These are phyloP conservation scores for Malus hybrid DNA, from an alignment of 331 rosid species.

Conservation along the genomic window DNA sequence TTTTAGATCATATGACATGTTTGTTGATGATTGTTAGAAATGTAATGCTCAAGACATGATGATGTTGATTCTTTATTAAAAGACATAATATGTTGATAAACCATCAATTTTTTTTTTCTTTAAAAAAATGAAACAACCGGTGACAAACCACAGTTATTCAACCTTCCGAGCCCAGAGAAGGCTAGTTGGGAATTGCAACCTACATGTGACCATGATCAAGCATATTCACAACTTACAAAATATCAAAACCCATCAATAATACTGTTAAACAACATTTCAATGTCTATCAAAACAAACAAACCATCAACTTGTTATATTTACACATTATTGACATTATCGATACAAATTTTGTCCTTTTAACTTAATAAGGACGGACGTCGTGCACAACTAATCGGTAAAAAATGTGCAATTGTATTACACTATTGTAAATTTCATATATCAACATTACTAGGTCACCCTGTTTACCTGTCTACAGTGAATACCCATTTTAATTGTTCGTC, in stretches of 20 bases:
- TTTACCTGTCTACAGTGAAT: neutral
- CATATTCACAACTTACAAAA: no score
- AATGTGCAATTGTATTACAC: neutral
- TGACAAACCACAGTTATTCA: no score
- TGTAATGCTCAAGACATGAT: neutral
- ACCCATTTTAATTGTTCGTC: neutral
- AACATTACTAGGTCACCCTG: neutral
- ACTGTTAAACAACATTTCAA: neutral
- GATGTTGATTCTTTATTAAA: neutral
- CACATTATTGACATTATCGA: neutral
- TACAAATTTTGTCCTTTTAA: no score
- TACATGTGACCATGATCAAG: no score
- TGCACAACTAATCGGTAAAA: neutral
- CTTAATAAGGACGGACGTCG: neutral
- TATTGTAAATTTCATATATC: neutral
- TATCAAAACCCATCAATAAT: no score
- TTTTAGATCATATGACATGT: no score
- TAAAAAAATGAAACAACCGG: accelerated
- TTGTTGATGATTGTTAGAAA: no score
- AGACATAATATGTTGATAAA: neutral
- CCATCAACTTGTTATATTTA: neutral
- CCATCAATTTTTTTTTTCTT: no score
- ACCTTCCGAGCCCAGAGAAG: no score
- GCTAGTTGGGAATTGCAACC: no score
- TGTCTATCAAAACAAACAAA: no score